Percentiles rank a stretch among this genome's conserved stretches.
These are phyloP conservation scores for Bipolaris sorokiniana DNA, from an alignment of 2,329 filamentous ascomycete genomes.

Conservation along the genomic window DNA sequence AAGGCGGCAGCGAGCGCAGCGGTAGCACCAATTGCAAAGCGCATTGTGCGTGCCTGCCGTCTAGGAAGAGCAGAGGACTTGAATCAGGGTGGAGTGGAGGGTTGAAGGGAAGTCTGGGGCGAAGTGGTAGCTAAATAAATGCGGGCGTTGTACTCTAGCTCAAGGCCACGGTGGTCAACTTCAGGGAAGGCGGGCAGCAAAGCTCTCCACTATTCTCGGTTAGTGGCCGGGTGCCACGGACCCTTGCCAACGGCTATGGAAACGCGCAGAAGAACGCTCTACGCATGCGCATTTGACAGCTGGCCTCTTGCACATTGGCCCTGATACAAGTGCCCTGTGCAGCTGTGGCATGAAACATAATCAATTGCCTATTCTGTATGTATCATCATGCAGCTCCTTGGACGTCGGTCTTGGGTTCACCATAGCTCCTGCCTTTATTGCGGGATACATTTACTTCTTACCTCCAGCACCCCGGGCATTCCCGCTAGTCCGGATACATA, in stretches of 20 bases:
- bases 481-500: not conserved
- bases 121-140: slow-evolving; percentile 34
- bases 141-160: slow-evolving; percentile 24
- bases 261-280: slow-evolving; percentile 24
- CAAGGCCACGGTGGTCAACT: slow-evolving; percentile 28
- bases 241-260: slow-evolving; percentile 18
- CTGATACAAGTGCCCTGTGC: slow-evolving; percentile 1
- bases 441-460: slow-evolving; percentile 1
- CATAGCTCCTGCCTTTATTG: not conserved
- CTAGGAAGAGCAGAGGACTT: slow-evolving; percentile 40
- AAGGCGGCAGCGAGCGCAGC: slow-evolving; percentile 73
- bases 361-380: not conserved
- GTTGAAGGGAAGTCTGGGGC: slow-evolving; percentile 26
- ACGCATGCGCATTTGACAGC: slow-evolving; percentile 26
- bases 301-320: slow-evolving; percentile 23
- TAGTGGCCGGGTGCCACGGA: slow-evolving; percentile 13
- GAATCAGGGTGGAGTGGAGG: slow-evolving; percentile 22
- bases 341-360: not conserved
- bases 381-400: not conserved
- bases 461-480: not conserved
- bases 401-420: not conserved
- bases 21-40: slow-evolving; percentile 76
- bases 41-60: slow-evolving; percentile 47
- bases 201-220: slow-evolving; percentile 19
- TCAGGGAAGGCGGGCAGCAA: slow-evolving; percentile 19